Evolutionary conservation across 495 filamentous ascomycete species (phyloP), one percentile per base, ranked within the genome.

Genomic region (Aspergillus incahuasiensis): DNA sequence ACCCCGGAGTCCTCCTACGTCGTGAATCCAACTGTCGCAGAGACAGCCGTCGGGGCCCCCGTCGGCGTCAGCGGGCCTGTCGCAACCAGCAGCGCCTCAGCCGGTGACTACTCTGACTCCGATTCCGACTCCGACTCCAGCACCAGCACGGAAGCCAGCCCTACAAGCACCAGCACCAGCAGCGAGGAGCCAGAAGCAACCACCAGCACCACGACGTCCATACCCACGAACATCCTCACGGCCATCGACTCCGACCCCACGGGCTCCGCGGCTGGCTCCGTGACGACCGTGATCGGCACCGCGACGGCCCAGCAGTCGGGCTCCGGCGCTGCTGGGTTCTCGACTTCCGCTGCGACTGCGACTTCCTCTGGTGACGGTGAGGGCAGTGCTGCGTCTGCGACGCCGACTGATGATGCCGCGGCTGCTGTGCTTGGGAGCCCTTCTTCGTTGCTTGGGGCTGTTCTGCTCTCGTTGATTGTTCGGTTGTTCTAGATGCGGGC

Each of bases 1-100:
- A 39, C 44, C n/a, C 24, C 43, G 6, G 53, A 62, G 6, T 56
- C 40, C 32, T 34, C 55, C 12, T 30, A 57, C 49, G 59, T 47
- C 46, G 53, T 66, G 15, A 62, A 62, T 48, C 57, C 59, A 2
- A 60, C 59, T 16, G 20, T 60, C 41, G 54, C 61, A 6, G 28
- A 61, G 19, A 62, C 63, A 9, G 63, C 47, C 19, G 48, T 34
- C 38, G 22, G 42, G n/a, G 24, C 34, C 9, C 22, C 39, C 11
- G 20, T 35, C 11, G 63, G 51, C 19, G 48, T 34, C 38, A 18
- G 42, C 24, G 24, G 24, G 13, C 22, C 39, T 13, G 20, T 45
- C 49, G 15, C 46, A 18, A 52, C 48, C 2, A 18, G 48, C 32
- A 42, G 52, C 20, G 3, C 22, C 13, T 15, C 49, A 2, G 11